phyloP scores from a whole-genome alignment of 805 yeast species.

The Wickerhamiella dianesei region DNA sequence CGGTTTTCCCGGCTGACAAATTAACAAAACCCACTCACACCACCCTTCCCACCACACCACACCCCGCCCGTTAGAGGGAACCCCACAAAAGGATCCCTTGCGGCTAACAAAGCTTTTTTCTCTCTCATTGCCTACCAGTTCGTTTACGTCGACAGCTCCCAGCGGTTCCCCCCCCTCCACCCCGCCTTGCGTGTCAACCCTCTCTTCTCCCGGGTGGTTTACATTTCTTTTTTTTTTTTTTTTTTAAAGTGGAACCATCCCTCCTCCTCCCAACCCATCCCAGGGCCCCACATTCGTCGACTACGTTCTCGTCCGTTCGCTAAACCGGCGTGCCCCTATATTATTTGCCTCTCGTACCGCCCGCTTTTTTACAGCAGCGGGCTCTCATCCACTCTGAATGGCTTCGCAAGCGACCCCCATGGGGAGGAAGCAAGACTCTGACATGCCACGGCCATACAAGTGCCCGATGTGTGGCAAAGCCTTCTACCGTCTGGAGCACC shows the following conservation, averaged over 20 bases:
- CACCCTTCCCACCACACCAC: too few species aligned
- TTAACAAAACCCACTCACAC: too few species aligned
- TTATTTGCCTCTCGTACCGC: too few species aligned
- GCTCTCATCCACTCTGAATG: too few species aligned
- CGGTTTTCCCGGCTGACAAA: neutral
- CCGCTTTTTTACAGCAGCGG: too few species aligned
- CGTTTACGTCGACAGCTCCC: neutral
- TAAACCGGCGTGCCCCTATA: neutral
- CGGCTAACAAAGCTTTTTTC: neutral
- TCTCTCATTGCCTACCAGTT: neutral
- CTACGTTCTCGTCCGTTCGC: neutral
- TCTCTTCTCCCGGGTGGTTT: neutral
- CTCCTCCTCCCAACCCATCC: neutral
- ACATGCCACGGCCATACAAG: constrained; percentile 54
- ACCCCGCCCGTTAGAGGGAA: neutral
- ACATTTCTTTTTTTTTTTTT: neutral
- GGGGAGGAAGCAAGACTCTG: constrained; percentile 7
- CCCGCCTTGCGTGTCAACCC: neutral
- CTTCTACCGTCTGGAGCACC: constrained; percentile 79
- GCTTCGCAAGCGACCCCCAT: neutral
- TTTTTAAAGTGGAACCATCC: neutral
- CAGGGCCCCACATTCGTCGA: neutral
- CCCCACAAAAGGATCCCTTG: neutral
- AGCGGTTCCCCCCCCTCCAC: too few species aligned
- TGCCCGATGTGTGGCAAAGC: constrained; percentile 78